These are phyloP conservation scores for Elymus sibiricus DNA, from an alignment of 176 grass and related monocot species.

Conservation along the genomic window DNA sequence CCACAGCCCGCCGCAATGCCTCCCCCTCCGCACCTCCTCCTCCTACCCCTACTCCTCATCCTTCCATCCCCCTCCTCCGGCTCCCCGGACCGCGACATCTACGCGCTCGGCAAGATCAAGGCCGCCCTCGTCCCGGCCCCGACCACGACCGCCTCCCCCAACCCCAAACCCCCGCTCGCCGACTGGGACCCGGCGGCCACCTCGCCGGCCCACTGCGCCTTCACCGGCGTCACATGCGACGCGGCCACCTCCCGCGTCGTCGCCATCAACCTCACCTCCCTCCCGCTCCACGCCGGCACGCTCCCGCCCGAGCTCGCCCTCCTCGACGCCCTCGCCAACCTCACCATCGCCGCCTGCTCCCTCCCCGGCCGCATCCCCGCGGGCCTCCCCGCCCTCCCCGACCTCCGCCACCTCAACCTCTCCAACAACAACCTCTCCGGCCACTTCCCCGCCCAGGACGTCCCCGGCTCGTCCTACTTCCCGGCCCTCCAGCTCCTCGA, in stretches of 20 bases:
- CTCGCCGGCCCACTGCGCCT: slow-evolving; percentile 51
- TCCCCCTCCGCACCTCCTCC: background rate
- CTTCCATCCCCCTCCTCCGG: background rate
- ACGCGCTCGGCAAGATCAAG: slow-evolving; percentile 53
- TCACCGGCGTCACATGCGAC: slow-evolving; percentile 64
- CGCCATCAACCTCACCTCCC: slow-evolving; percentile 50
- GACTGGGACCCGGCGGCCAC: slow-evolving; percentile 51
- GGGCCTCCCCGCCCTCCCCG: slow-evolving; percentile 16
- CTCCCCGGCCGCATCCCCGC: slow-evolving; percentile 38
- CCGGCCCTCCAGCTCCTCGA: slow-evolving; percentile 52
- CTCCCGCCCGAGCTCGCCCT: slow-evolving; percentile 45
- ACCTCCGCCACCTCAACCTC: slow-evolving; percentile 71
- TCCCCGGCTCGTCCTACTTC: background rate
- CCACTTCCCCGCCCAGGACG: background rate
- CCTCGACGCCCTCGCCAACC: slow-evolving; percentile 51
- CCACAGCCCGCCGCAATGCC: slow-evolving; percentile 18
- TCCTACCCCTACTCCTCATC: background rate
- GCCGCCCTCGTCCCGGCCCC: slow-evolving; percentile 19
- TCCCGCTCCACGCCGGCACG: slow-evolving; percentile 32
- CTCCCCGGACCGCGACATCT: slow-evolving; percentile 40
- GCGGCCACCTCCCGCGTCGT: slow-evolving; percentile 33
- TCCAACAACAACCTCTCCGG: slow-evolving; percentile 79
- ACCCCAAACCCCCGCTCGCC: slow-evolving; percentile 3
- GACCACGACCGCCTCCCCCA: background rate
- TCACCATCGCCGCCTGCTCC: slow-evolving; percentile 56